Base-by-base conservation (phyloP, 2,329 filamentous ascomycete genomes). In the Penicillium sp. region DNA sequence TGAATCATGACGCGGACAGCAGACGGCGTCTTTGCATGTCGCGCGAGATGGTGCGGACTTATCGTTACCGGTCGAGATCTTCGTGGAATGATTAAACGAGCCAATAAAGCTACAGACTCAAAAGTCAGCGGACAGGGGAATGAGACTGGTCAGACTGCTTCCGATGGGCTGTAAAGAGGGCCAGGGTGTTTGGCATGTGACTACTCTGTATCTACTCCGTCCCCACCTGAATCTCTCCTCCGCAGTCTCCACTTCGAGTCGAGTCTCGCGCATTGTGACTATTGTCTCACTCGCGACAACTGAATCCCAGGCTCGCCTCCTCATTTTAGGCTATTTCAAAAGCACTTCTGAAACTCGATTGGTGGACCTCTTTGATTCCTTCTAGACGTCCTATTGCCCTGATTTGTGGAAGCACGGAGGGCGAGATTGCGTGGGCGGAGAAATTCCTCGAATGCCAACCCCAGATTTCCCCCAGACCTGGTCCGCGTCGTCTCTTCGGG, bases 361-460 rank as follows among this genome's bases (percentile, higher is more conserved):
- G 70, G 73, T 74, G 73, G 73, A 74, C 58, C 69, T 56, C 45
- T 63, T 65, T 66, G 67, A 58, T 65, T 67, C 65, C 51, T 64
- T 49, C 17, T 8, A 19, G 55, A 38, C 41, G 58, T 48, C 26
- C 47, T 45, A 13, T 26, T 31, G 44, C 17, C 29, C 41, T 70
- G 68, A 75, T 75, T 75, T 68, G 73, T 74, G 73, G 73, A 71
- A 73, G 66, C 31, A 21, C 9, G 19, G 26, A 49, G 31, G 23
- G 57, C 21, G 41, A 23, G 44, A 49, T 50, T n/a, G 50, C 53
- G 50, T 53, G 66, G 64, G 66, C 57, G 64, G 59, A 71, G 70
- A 70, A 73, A 68, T 72, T 73, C 71, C 72, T 73, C 70, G 70
- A 73, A 73, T 73, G 68, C 66, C 64, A 65, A 67, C 69, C 67